Evolutionary conservation across 306 rosid genomes (phyloP).

Genomic region (Ammopiptanthus mongolicus): DNA sequence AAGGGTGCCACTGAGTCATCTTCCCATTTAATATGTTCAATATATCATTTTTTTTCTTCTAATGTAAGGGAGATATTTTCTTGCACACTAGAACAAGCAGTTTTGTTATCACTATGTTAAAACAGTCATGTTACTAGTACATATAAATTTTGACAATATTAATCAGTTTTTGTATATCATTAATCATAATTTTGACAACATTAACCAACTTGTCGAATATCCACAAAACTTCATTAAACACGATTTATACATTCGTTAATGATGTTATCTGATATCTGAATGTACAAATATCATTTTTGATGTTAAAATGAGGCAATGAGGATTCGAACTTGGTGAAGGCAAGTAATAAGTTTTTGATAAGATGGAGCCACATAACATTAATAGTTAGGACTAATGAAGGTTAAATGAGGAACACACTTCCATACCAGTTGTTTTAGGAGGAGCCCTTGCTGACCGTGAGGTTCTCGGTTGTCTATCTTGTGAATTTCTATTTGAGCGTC

Average conservation of each 20-base stretch:
- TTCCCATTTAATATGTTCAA: not conserved
- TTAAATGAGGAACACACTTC: not conserved
- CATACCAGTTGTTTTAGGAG: conserved; percentile 9
- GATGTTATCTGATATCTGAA: too few species aligned
- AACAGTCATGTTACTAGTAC: too few species aligned
- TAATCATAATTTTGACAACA: too few species aligned
- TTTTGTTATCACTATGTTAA: not conserved
- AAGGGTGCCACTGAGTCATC: not conserved
- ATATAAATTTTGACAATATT: too few species aligned
- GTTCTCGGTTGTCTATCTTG: not conserved
- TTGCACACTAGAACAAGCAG: too few species aligned
- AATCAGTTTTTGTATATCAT: too few species aligned
- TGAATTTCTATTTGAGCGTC: not conserved
- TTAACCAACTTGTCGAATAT: too few species aligned
- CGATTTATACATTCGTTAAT: too few species aligned
- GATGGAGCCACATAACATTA: not conserved
- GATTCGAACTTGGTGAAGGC: not conserved
- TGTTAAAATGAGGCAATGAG: not conserved
- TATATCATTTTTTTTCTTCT: too few species aligned
- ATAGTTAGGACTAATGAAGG: not conserved
- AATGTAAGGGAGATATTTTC: too few species aligned
- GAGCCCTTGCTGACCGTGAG: not conserved
- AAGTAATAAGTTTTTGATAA: not conserved
- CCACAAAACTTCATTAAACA: too few species aligned
- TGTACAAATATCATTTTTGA: too few species aligned